Evolutionary conservation across 179 eudicot species (phyloP).

Genomic region (Corrigiola litoralis): DNA sequence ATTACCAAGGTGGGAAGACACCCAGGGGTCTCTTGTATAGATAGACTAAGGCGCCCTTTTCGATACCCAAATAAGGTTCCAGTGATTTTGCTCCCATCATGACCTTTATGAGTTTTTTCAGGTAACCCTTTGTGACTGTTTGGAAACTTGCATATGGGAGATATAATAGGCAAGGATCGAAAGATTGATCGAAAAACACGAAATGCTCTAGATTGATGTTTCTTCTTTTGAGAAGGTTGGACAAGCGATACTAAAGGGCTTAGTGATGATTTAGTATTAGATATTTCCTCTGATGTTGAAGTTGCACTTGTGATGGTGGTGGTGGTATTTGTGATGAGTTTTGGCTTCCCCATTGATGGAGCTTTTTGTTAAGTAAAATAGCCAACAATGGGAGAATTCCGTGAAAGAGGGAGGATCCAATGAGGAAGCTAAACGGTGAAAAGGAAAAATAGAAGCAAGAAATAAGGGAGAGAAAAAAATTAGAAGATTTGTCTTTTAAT

Average conservation of each 20-base stretch:
- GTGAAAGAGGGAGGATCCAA: slow-evolving; percentile 18
- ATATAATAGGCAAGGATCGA: slow-evolving; percentile 57
- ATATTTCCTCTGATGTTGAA: background rate
- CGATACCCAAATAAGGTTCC: slow-evolving; percentile 66
- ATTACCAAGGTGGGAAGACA: slow-evolving; percentile 56
- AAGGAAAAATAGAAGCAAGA: background rate
- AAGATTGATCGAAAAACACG: slow-evolving; percentile 48
- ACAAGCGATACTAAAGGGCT: slow-evolving; percentile 33
- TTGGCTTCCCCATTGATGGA: slow-evolving; percentile 53
- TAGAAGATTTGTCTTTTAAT: no score
- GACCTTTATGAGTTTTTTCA: slow-evolving; percentile 25
- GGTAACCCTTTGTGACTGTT: slow-evolving; percentile 32
- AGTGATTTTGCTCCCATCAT: slow-evolving; percentile 29
- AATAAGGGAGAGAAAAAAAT: background rate
- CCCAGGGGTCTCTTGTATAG: slow-evolving; percentile 60
- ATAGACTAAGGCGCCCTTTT: slow-evolving; percentile 59
- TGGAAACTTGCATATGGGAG: slow-evolving; percentile 45
- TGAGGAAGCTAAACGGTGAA: background rate
- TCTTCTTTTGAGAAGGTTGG: slow-evolving; percentile 52
- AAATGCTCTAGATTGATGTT: slow-evolving; percentile 24
- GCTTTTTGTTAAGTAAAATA: slow-evolving; percentile 1
- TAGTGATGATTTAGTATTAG: slow-evolving; percentile 1
- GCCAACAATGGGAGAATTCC: slow-evolving; percentile 41
- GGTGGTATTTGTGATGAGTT: slow-evolving; percentile 8
- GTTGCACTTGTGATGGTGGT: slow-evolving; percentile 7